Base-by-base conservation (phyloP, 2,329 filamentous ascomycete species). In the Penicillium freii region DNA sequence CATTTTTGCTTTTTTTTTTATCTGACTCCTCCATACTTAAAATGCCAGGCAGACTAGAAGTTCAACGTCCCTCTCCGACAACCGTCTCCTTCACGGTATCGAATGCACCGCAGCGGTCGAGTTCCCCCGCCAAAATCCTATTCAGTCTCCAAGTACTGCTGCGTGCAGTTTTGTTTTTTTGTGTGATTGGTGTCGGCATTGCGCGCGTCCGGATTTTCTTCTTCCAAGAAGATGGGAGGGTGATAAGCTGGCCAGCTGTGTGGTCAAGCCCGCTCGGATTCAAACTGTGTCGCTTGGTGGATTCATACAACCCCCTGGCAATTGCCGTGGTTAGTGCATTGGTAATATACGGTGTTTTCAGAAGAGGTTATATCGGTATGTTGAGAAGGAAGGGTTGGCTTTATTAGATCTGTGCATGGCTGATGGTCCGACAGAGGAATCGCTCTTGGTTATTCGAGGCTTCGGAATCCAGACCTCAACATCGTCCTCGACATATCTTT, bases 61-160 rank as follows among this genome's bases (percentile, higher is more conserved):
- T 72, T 43, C 69, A 71, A 52, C 74, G 74, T 60, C 89, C 90
- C 49, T 92, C 94, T 25, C 88, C 91, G 46, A 95, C 92, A 3
- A 96, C 94, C n/a, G 87, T 90, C 71, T 89, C 90, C 64, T 97
- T 93, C 81, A 95, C 89, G 31, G 90, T 97, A 55, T 94, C 92
- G 36, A 97, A 92, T 57, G 85, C 86, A 44, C 85, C 89, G 13
- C 69, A 74, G 13, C 76, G 75, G 36, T 73, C 72, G 10, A 82
- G 78, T 17, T 67, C 82, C 33, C 68, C 79, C 15, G 76, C 81
- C 13, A 78, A 74, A 56, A 56, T 79, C 46, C 63, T 77, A 6
- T 79, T 77, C 63, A 72, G 74, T 59, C 54, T 80, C 33, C 71
- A 77, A 43, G 64, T 83, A 48, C 58, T 81, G 6, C 56, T 80